phyloP scores from a whole-genome alignment of 2,329 filamentous ascomycete species.

The Calonectria pauciramosa region DNA sequence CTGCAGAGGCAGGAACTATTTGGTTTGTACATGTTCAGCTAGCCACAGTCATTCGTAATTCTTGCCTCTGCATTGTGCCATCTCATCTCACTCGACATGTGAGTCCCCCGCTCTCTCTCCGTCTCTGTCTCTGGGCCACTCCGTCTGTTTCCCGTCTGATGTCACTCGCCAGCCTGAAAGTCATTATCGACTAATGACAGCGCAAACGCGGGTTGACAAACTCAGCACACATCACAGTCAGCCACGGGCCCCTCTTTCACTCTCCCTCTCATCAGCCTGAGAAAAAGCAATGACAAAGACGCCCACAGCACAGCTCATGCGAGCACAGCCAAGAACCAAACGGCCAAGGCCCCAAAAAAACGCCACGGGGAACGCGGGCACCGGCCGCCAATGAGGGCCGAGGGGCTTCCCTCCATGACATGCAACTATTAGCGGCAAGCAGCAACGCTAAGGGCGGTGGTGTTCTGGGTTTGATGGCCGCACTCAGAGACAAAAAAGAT shows the following conservation, averaged over 20 bases:
- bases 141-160: background rate
- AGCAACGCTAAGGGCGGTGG: constrained; percentile 25
- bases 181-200: background rate
- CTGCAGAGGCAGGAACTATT: background rate
- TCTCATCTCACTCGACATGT: background rate
- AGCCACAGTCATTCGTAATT: background rate
- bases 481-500: constrained; percentile 10
- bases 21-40: background rate
- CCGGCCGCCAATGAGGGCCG: constrained; percentile 35
- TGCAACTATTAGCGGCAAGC: constrained; percentile 37
- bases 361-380: constrained; percentile 35
- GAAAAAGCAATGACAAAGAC: background rate
- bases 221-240: background rate
- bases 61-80: background rate
- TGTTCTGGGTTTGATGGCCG: background rate
- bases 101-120: background rate
- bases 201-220: background rate
- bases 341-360: background rate
- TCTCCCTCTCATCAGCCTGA: background rate
- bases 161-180: background rate
- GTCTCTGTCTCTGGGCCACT: background rate
- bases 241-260: background rate
- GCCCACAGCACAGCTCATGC: constrained; percentile 27
- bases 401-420: constrained; percentile 15
- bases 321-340: constrained; percentile 11